A percentile compares a stretch with the other conserved stretches of the same genome.
Conservation (phyloP, 2,329 filamentous ascomycete genomes). For the Alternaria hordeiaustralica region DNA sequence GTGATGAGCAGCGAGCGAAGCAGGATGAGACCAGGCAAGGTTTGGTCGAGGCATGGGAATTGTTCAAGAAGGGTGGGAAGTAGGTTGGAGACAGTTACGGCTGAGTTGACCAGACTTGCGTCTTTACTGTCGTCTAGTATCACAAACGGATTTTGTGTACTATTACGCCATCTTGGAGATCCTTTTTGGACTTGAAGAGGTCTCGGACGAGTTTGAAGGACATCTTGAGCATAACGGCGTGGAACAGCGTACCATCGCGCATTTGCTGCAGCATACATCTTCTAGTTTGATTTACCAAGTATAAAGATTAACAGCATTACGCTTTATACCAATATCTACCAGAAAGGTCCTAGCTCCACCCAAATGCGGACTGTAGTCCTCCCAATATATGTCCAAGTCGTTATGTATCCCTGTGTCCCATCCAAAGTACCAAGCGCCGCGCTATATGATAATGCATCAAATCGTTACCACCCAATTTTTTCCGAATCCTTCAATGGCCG, state of each 20-base stretch:
- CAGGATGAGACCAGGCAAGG: slow-evolving; percentile 14
- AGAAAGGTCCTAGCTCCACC: background rate
- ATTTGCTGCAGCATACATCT: background rate
- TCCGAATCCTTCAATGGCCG: background rate
- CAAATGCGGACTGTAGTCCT: background rate
- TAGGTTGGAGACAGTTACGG: background rate
- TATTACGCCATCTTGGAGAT: background rate
- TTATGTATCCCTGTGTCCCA: background rate
- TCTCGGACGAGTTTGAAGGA: no score
- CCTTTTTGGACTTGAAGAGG: accelerated
- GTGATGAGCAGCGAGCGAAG: slow-evolving; percentile 2
- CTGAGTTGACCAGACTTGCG: background rate
- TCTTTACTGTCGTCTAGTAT: background rate
- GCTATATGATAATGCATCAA: slow-evolving; percentile 9
- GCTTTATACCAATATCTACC: background rate
- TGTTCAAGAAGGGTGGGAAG: slow-evolving; percentile 19
- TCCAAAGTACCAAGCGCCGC: background rate
- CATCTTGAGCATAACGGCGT: background rate
- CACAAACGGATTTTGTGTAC: background rate
- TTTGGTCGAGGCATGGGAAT: slow-evolving; percentile 20
- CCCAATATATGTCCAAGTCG: background rate
- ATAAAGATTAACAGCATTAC: background rate
- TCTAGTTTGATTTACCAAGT: background rate
- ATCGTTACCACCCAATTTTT: background rate
- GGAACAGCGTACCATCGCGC: background rate